These are phyloP conservation scores for Diplodia corticola DNA, from an alignment of 2,329 filamentous ascomycete genomes.

Conservation along the genomic window DNA sequence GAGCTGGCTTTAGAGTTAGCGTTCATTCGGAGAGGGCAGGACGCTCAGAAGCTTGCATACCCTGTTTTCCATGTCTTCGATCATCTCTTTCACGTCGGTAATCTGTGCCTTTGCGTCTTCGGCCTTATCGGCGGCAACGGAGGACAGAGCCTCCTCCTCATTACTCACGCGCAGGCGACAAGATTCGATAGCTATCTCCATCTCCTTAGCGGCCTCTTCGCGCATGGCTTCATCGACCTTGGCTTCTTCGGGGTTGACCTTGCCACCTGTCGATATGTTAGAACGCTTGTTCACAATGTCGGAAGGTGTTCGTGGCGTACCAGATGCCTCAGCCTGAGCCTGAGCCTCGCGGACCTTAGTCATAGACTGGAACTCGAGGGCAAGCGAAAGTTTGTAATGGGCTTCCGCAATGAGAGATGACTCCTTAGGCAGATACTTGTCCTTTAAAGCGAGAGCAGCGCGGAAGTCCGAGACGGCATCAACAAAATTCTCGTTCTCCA, in stretches of 20 bases:
- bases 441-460: constrained; percentile 74
- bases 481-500: constrained; percentile 91
- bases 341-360: constrained; percentile 60
- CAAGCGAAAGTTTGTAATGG: constrained; percentile 93
- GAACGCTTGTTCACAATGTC: neutral
- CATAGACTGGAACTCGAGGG: constrained; percentile 88
- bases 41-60: constrained; percentile 46
- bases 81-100: constrained; percentile 72
- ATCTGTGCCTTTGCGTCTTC: constrained; percentile 68
- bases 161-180: constrained; percentile 69
- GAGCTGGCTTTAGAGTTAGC: constrained; percentile 52
- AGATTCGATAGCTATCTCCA: constrained; percentile 72
- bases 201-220: constrained; percentile 68
- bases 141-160: constrained; percentile 65
- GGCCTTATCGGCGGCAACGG: constrained; percentile 57
- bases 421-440: constrained; percentile 75
- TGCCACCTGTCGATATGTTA: constrained; percentile 45
- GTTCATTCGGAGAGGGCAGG: neutral
- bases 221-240: constrained; percentile 68
- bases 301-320: neutral
- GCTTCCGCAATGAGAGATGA: constrained; percentile 88
- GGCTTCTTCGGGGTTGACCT: constrained; percentile 39
- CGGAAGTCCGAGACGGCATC: constrained; percentile 84
- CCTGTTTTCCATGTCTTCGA: constrained; percentile 75
- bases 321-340: constrained; percentile 33